Percentiles rank a stretch among this genome's conserved stretches.
These are phyloP conservation scores for Thinopyrum obtusiflorum DNA, from an alignment of 202 grass and related monocot species.

Conservation along the genomic window DNA sequence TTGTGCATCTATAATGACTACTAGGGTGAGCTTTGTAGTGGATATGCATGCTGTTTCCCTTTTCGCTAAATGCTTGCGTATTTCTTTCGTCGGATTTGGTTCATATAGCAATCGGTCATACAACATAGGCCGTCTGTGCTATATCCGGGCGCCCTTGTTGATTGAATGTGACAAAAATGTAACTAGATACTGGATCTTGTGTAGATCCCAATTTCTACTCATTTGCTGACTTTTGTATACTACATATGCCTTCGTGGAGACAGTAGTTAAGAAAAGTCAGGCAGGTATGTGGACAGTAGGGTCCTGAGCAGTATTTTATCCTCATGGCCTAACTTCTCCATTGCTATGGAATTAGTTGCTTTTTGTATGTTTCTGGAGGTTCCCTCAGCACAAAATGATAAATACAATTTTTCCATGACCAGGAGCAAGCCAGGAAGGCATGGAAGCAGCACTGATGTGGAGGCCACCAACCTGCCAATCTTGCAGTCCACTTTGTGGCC, in stretches of 20 bases:
- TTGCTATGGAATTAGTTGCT: slow-evolving; percentile 30
- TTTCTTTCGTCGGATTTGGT: neutral
- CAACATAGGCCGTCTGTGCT: neutral
- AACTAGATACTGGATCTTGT: slow-evolving; percentile 6
- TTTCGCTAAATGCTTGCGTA: neutral
- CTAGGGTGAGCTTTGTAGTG: neutral
- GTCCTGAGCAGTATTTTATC: slow-evolving; percentile 29
- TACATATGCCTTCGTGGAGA: slow-evolving; percentile 4
- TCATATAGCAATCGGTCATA: slow-evolving; percentile 7
- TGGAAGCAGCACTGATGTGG: slow-evolving; percentile 33
- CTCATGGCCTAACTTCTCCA: slow-evolving; percentile 54
- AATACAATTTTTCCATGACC: slow-evolving; percentile 32
- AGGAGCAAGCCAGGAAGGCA: slow-evolving; percentile 8
- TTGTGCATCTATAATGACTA: neutral
- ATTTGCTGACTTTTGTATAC: neutral
- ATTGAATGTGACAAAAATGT: neutral
- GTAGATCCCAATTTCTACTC: neutral
- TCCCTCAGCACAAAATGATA: slow-evolving; percentile 30
- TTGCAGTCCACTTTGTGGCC: slow-evolving; percentile 30
- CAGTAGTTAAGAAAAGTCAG: neutral
- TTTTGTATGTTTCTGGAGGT: slow-evolving; percentile 9
- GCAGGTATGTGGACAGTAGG: slow-evolving; percentile 28
- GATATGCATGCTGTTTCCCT: neutral
- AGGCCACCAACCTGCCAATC: slow-evolving; percentile 39
- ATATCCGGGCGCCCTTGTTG: neutral